Evolutionary conservation across 176 grass and related monocot species (phyloP), one percentile per base, ranked within the genome.

Genomic region (Oryza coarctata): DNA sequence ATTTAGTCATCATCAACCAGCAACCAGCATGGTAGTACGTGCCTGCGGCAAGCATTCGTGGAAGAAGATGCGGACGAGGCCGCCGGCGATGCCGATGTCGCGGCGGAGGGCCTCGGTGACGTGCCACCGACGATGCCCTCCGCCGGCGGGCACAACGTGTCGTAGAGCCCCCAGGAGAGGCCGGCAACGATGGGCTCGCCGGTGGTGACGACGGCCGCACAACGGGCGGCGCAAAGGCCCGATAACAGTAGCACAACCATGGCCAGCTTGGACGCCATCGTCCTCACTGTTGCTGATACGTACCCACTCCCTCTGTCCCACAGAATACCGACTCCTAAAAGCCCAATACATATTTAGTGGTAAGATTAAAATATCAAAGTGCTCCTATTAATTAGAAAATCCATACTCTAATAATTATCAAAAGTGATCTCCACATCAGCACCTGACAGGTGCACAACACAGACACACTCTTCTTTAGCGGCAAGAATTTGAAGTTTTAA

Each of bases 11-110:
- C 13, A 47, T 47, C 12, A 12, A 17, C 13, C 9, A 17, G 44
- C 44, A 41, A 12, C 39, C 0, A 12, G 39, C 1, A 41, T 11
- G 39, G 39, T 41, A 41, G 10, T 9, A 38, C 8, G 32, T 39
- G 71, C 84, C 71, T 91, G 86, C 15, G 87, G 83, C 65, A 92
- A 92, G 90, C 90, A 92, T 70, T 92, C 90, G 68, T 92, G 90
- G 69, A 88, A 88, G 41, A 86, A 63, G 83, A 92, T 78, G 32
- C 90, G 90, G 69, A 92, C 50, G 70, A 92, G 74, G 0, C 86
- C 90, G 28, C 83, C 83, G 35, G 86, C 86, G 70, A 92, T 68
- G 63, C 86, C 86, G 6, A 58, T 29, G 64, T 92, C 86, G 12
- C 65, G 66, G 2, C 34, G 26, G 79, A 92, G 75, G 0, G 67